A percentile compares a stretch with the other conserved stretches of the same genome.
Conservation (phyloP, 768 basidiomycete species). For the Termitomyces sp. region DNA sequence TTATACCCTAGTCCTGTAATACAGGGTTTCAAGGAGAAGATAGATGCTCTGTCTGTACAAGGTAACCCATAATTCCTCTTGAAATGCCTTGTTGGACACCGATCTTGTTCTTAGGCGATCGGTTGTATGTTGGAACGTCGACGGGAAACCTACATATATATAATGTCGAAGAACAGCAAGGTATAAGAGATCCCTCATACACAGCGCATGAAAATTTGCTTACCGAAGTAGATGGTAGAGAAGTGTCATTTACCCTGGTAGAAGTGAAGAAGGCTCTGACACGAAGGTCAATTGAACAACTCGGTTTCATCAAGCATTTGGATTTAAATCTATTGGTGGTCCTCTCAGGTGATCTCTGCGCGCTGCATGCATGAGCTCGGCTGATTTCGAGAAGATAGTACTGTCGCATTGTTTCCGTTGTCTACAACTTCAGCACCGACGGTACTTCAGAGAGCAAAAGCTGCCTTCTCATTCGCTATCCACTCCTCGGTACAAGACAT, state of each 20-base stretch:
- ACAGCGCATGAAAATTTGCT: not conserved
- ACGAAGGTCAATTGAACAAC: conserved; percentile 76
- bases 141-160: conserved; percentile 53
- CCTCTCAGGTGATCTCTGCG: conserved; percentile 60
- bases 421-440: conserved; percentile 69
- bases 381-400: conserved; percentile 46
- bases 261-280: conserved; percentile 65
- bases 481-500: conserved; percentile 54
- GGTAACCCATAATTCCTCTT: conserved; percentile 18
- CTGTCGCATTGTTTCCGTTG: conserved; percentile 69
- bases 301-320: conserved; percentile 79
- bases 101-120: conserved; percentile 35
- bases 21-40: conserved; percentile 38
- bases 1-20: conserved; percentile 21
- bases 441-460: conserved; percentile 68
- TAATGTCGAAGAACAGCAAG: conserved; percentile 29
- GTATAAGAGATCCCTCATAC: conserved; percentile 20
- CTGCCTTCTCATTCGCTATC: conserved; percentile 78
- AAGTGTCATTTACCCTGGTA: conserved; percentile 34
- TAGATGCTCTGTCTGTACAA: conserved; percentile 37
- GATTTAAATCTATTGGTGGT: conserved; percentile 83
- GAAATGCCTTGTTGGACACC: not conserved
- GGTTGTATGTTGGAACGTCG: conserved; percentile 58
- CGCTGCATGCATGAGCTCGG: not conserved
- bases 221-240: conserved; percentile 21